Base-by-base conservation (phyloP, 1,139 yeast genomes). In the Magnusiomyces fungicola region DNA sequence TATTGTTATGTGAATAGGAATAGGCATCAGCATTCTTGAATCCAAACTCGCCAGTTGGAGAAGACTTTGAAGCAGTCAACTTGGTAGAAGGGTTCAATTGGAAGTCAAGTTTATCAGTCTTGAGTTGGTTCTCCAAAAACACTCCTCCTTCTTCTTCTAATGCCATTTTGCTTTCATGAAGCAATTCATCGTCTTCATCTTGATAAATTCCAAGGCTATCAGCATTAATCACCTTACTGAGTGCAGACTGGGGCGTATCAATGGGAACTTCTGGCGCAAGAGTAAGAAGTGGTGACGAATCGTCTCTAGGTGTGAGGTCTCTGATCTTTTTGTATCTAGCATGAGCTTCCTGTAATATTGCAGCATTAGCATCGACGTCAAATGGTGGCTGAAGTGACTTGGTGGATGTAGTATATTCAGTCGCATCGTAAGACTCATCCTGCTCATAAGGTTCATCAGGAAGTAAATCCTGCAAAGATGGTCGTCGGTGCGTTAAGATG, bases 1-100 rank as follows among this genome's bases (percentile, higher is more conserved):
- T 19, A 21, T 21, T 14, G 7, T 27, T 27, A 18, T 21, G 24
- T 14, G 30, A 19, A 14, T 25, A 25, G 29, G 19, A 24, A 29
- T 41, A 41, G 16, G 44, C 34, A n/a, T 41, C 36, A 2, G 36
- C 44, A 21, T 41, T 21, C 14, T 41, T 41, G 44, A 25, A 41
- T 6, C 44, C 44, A 7, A 29, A 21, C 36, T 41, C 44, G 23
- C 44, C 44, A 29, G 29, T 19, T 12, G 38, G 38, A 3, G 38
- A 34, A 6, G 14, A 5, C n/a, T 38, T 29, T 22, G 16, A 12
- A 7, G 21, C 6, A 19, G 12, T 7, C 34, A 32, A 27, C 12
- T 7, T 27, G 30, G 12, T 27, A 12, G 12, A 12, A 27, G 30
- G 30, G 30, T 7, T 27, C 30, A 27, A 27, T 27, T 27, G 30